Evolutionary conservation across 768 basidiomycete genomes (phyloP).

Genomic region (Strobilomyces confusus): DNA sequence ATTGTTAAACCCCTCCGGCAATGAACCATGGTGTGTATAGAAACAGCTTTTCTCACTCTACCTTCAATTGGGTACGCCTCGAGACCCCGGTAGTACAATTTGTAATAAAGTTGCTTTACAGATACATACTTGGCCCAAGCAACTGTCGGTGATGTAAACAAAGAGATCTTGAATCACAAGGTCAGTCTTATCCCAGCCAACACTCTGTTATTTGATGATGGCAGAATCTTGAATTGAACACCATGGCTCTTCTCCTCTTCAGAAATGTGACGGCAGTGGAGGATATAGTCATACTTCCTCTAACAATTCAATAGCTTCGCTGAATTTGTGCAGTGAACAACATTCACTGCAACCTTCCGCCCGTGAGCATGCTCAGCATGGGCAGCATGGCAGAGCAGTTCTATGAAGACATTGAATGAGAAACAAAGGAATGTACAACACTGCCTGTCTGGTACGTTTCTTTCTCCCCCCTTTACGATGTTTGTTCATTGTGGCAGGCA

Average conservation of each 20-base stretch:
- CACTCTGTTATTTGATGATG: background rate
- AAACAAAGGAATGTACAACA: slow-evolving; percentile 55
- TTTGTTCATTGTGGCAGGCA: slow-evolving; percentile 19
- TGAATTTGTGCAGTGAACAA: slow-evolving; percentile 83
- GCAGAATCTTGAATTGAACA: slow-evolving; percentile 79
- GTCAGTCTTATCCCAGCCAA: slow-evolving; percentile 32
- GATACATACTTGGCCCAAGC: slow-evolving; percentile 94
- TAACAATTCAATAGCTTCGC: slow-evolving; percentile 54
- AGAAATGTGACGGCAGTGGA: slow-evolving; percentile 95
- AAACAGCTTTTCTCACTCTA: slow-evolving; percentile 91
- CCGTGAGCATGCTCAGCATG: slow-evolving; percentile 87
- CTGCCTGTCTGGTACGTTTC: slow-evolving; percentile 78
- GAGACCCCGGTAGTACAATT: slow-evolving; percentile 82
- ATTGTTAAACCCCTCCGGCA: background rate
- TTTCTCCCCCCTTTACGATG: background rate
- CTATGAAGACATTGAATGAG: slow-evolving; percentile 62
- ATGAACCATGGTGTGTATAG: slow-evolving; percentile 32
- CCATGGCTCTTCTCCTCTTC: slow-evolving; percentile 80
- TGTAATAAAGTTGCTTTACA: slow-evolving; percentile 8
- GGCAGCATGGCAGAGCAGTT: slow-evolving; percentile 89
- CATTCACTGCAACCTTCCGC: slow-evolving; percentile 77
- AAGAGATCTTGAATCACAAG: slow-evolving; percentile 86
- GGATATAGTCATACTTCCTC: slow-evolving; percentile 32
- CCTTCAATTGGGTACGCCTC: slow-evolving; percentile 96
- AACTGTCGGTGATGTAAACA: slow-evolving; percentile 80